A percentile compares a stretch with the other conserved stretches of the same genome.
phyloP scores from a whole-genome alignment of 306 rosid genomes.

The Nissolia schottii region DNA sequence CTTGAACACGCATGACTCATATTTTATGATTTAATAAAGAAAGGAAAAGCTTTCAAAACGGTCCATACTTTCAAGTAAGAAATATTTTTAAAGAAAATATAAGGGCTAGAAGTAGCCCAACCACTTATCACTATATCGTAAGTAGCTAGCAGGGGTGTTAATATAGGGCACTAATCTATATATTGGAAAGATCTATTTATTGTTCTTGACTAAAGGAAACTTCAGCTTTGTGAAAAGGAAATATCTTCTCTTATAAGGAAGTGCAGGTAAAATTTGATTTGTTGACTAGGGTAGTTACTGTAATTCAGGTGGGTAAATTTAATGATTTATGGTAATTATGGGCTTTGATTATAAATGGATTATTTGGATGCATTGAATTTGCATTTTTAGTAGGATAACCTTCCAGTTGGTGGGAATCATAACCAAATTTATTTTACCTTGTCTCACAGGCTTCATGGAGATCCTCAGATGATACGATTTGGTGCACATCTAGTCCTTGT shows the following conservation, averaged over 20 bases:
- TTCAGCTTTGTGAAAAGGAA: neutral
- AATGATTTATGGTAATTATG: neutral
- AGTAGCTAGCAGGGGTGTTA: too few species aligned
- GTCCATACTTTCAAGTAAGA: too few species aligned
- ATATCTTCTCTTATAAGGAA: neutral
- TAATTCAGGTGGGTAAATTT: neutral
- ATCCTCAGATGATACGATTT: conserved; percentile 96
- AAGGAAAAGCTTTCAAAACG: too few species aligned
- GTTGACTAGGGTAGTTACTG: neutral
- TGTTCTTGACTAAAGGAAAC: neutral
- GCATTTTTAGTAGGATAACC: neutral
- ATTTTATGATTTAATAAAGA: too few species aligned
- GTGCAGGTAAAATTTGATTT: neutral
- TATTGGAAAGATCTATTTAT: neutral
- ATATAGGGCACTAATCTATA: neutral
- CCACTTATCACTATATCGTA: too few species aligned
- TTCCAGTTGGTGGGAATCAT: conserved; percentile 23
- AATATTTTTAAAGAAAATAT: too few species aligned
- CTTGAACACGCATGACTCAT: too few species aligned
- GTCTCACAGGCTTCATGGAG: conserved; percentile 76
- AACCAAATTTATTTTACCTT: conserved; percentile 20
- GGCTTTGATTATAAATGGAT: neutral
- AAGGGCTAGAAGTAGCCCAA: too few species aligned
- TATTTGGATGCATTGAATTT: neutral
- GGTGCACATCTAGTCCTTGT: conserved; percentile 98